Conservation (phyloP, 2,329 filamentous ascomycete species). For the Hypoxylon sp. region DNA sequence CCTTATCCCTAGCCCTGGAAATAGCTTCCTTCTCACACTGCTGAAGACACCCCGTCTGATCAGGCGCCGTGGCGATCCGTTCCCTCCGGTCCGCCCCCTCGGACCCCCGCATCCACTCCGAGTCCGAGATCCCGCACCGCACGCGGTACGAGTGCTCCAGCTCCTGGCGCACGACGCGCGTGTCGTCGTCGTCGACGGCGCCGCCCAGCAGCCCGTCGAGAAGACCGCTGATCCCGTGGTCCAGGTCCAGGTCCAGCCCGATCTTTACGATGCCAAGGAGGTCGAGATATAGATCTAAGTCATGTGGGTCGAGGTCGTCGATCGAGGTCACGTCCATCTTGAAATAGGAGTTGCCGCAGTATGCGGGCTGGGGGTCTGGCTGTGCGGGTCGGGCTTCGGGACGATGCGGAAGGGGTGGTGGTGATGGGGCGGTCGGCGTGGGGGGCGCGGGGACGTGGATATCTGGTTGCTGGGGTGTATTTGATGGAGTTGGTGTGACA, state of each 20-base stretch:
- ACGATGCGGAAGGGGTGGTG: slow-evolving; percentile 12
- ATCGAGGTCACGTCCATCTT: slow-evolving; percentile 46
- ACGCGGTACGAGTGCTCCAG: slow-evolving; percentile 49
- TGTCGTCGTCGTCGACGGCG: slow-evolving; percentile 30
- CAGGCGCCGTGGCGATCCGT: slow-evolving; percentile 10
- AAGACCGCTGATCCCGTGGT: slow-evolving; percentile 23
- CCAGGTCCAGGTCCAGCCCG: slow-evolving; percentile 35
- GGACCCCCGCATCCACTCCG: slow-evolving; percentile 1
- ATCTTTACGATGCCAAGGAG: slow-evolving; percentile 38
- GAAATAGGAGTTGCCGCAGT: slow-evolving; percentile 44
- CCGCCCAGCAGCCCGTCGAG: slow-evolving; percentile 20
- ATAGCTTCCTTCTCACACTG: slow-evolving; percentile 47
- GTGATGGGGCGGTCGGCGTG: not conserved
- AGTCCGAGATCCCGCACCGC: slow-evolving; percentile 39
- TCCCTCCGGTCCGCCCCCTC: not conserved
- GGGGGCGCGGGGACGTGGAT: slow-evolving; percentile 4
- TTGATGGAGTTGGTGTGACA: not conserved
- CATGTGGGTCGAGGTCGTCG: slow-evolving; percentile 38
- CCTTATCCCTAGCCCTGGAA: slow-evolving; percentile 19
- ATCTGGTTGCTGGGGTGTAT: slow-evolving; percentile 9
- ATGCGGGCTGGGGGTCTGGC: slow-evolving; percentile 24
- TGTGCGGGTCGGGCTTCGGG: slow-evolving; percentile 4
- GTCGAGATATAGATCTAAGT: slow-evolving; percentile 44
- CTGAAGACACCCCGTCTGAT: slow-evolving; percentile 42
- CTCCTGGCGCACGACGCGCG: slow-evolving; percentile 20